A percentile compares a stretch with the other conserved stretches of the same genome.
These are phyloP conservation scores for Chaetoceros tenuissimus DNA, from an alignment of 108 stramenopile genomes.

Conservation along the genomic window DNA sequence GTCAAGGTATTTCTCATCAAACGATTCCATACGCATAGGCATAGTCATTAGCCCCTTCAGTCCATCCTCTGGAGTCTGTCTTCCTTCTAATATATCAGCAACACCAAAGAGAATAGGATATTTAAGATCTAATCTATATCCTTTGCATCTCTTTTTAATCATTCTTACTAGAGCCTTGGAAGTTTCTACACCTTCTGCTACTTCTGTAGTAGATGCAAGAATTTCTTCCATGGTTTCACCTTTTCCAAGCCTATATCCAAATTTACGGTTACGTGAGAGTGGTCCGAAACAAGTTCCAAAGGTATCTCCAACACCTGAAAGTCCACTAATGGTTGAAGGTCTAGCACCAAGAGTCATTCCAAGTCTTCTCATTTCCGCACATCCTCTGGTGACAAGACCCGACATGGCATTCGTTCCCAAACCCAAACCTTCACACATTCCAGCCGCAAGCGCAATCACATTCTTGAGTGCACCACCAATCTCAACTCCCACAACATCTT, in stretches of 20 bases:
- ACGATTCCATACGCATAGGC: constrained; percentile 88
- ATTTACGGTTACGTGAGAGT: constrained; percentile 87
- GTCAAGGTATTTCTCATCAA: constrained; percentile 68
- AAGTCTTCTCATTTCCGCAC: constrained; percentile 91
- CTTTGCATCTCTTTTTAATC: constrained; percentile 80
- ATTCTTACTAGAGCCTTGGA: constrained; percentile 84
- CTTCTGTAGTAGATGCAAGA: constrained; percentile 75
- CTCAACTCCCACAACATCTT: constrained; percentile 92
- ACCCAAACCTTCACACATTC: constrained; percentile 96
- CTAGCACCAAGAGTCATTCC: constrained; percentile 81
- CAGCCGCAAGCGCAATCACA: constrained; percentile 95
- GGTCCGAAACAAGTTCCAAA: constrained; percentile 98
- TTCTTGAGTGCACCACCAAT: constrained; percentile 97
- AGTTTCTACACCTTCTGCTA: constrained; percentile 94
- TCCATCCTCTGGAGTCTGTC: constrained; percentile 80
- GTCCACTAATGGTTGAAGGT: constrained; percentile 82
- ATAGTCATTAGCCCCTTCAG: constrained; percentile 88
- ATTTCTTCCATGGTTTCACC: constrained; percentile 92
- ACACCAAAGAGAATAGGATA: constrained; percentile 96
- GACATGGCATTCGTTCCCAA: constrained; percentile 96
- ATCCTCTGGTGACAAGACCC: constrained; percentile 91
- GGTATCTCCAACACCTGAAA: constrained; percentile 94
- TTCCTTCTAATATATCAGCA: constrained; percentile 84
- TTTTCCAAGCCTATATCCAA: constrained; percentile 88
- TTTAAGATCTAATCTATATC: constrained; percentile 90